These are phyloP conservation scores for Geranium rotundifolium DNA, from an alignment of 345 rosid species.

Conservation along the genomic window DNA sequence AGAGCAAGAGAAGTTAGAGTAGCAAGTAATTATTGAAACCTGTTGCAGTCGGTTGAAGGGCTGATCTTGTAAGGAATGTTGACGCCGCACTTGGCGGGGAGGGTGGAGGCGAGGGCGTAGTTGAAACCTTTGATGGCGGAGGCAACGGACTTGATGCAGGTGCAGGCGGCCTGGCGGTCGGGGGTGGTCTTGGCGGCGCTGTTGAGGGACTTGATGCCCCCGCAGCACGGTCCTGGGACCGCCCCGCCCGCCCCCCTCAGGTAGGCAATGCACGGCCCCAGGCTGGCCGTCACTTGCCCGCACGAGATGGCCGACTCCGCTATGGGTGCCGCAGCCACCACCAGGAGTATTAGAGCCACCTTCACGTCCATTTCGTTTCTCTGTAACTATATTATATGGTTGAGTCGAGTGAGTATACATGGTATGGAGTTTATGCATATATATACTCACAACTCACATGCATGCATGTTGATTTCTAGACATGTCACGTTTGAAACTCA, in stretches of 20 bases:
- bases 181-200: constrained; percentile 29
- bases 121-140: constrained; percentile 15
- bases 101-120: constrained; percentile 14
- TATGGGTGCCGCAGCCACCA: constrained; percentile 16
- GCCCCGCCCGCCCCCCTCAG: constrained; percentile 11
- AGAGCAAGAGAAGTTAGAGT: background rate
- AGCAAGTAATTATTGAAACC: constrained; percentile 8
- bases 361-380: too few relatives aligned
- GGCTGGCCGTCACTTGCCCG: constrained; percentile 8
- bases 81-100: constrained; percentile 42
- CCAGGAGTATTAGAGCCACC: too few relatives aligned
- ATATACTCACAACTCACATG: too few relatives aligned
- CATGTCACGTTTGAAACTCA: too few relatives aligned
- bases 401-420: too few relatives aligned
- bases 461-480: too few relatives aligned
- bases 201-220: constrained; percentile 25
- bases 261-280: constrained; percentile 15
- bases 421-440: too few relatives aligned
- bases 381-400: too few relatives aligned
- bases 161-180: constrained; percentile 43
- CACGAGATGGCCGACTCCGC: constrained; percentile 22
- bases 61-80: constrained; percentile 38
- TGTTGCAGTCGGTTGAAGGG: constrained; percentile 39
- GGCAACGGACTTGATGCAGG: constrained; percentile 34
- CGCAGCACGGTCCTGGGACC: constrained; percentile 29